phyloP scores from a whole-genome alignment of 2,329 filamentous ascomycete species.

The Dactylellina cionopaga region DNA sequence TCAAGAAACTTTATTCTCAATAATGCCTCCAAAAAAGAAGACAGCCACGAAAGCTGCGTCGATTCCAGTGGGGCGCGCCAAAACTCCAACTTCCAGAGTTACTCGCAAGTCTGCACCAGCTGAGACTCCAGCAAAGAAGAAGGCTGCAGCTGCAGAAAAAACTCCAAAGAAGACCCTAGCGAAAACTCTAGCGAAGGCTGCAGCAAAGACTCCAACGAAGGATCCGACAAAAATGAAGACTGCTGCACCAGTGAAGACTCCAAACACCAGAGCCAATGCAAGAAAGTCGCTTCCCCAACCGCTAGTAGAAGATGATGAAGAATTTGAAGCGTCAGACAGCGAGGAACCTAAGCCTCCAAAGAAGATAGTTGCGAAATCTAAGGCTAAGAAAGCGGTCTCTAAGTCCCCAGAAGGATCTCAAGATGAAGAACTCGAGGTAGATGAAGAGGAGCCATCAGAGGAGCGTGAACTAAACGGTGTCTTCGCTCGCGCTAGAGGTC shows the following conservation, averaged over 20 bases:
- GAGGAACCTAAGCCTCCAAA: too few relatives aligned
- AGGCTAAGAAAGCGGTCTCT: too few relatives aligned
- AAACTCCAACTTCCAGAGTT: background rate
- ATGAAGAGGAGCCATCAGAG: background rate
- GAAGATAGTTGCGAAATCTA: too few relatives aligned
- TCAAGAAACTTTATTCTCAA: background rate
- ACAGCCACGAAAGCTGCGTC: background rate
- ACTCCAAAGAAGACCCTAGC: background rate
- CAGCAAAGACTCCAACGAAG: background rate
- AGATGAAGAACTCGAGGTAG: constrained; percentile 1
- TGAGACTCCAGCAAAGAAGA: background rate
- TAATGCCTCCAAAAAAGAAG: background rate
- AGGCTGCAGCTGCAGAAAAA: too few relatives aligned
- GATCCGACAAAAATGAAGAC: background rate
- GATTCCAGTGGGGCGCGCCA: background rate
- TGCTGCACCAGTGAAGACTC: background rate
- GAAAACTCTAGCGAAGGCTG: background rate
- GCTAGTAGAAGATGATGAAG: background rate
- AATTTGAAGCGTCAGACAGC: background rate
- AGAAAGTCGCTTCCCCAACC: too few relatives aligned
- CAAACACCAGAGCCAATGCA: background rate
- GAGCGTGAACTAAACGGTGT: constrained; percentile 16
- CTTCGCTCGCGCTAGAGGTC: constrained; percentile 19
- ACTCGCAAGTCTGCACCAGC: background rate
- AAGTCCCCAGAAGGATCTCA: background rate